phyloP scores from a whole-genome alignment of 129 eudicot species.

The Pseudognaphalium luteoalbum region DNA sequence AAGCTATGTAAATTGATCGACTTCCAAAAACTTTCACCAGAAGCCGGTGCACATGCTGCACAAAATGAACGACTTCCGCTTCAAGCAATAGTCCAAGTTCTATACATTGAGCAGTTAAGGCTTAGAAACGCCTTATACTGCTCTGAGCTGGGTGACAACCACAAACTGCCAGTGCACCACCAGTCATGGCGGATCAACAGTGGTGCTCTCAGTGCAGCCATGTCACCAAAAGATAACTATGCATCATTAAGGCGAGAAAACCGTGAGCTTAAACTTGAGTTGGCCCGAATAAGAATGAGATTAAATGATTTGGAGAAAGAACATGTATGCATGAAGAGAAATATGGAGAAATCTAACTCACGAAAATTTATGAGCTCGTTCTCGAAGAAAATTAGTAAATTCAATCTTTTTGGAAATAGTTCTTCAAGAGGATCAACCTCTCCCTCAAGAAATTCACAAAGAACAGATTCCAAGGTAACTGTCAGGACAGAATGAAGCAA shows the following conservation, averaged over 20 bases:
- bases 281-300: conserved; percentile 88
- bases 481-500: conserved; percentile 46
- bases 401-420: conserved; percentile 68
- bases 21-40: conserved; percentile 90
- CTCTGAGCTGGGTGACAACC: conserved; percentile 67
- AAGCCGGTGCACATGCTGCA: conserved; percentile 92
- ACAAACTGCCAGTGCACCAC: conserved; percentile 58
- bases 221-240: conserved; percentile 95
- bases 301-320: conserved; percentile 93
- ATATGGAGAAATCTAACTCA: conserved; percentile 71
- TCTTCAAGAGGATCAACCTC: conserved; percentile 78
- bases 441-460: conserved; percentile 80
- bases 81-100: conserved; percentile 93
- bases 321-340: conserved; percentile 92
- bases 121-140: conserved; percentile 68
- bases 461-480: conserved; percentile 73
- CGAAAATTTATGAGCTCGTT: conserved; percentile 79
- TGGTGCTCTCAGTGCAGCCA: conserved; percentile 92
- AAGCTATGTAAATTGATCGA: conserved; percentile 80
- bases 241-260: conserved; percentile 94
- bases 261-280: conserved; percentile 87
- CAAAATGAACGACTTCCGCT: conserved; percentile 96
- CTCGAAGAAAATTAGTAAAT: conserved; percentile 66
- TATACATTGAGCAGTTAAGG: conserved; percentile 80
- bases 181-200: conserved; percentile 94